Conservation (phyloP, 176 grass and related monocot species). For the Rhipidocladum racemiflorum region DNA sequence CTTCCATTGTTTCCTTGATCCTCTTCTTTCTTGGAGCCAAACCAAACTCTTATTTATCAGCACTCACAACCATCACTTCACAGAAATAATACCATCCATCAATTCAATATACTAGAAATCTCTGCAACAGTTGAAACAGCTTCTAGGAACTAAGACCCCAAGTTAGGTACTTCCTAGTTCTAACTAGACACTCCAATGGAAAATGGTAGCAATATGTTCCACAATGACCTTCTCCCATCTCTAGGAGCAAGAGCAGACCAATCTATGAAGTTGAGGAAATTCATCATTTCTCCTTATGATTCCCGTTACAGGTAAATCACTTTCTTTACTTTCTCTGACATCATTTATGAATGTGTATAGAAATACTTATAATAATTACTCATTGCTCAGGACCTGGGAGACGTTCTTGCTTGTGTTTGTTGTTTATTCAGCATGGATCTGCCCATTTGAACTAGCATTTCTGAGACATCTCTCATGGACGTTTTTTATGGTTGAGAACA, state of each 20-base stretch:
- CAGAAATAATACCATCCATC: constrained; percentile 20
- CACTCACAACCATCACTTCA: neutral
- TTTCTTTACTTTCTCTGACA: constrained; percentile 8
- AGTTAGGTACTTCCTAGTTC: constrained; percentile 9
- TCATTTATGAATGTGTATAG: constrained; percentile 11
- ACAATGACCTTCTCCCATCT: constrained; percentile 63
- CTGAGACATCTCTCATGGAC: constrained; percentile 50
- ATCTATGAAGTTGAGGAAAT: constrained; percentile 60
- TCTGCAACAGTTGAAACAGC: constrained; percentile 6
- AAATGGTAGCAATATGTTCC: constrained; percentile 43
- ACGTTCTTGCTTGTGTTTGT: constrained; percentile 70
- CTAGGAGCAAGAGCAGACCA: constrained; percentile 62
- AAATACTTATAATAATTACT: constrained; percentile 11
- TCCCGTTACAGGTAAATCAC: constrained; percentile 61
- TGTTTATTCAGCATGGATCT: constrained; percentile 86
- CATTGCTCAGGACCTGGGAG: constrained; percentile 59
- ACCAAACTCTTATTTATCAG: constrained; percentile 36
- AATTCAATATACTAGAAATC: neutral
- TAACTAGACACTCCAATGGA: constrained; percentile 38
- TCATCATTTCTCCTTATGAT: constrained; percentile 77
- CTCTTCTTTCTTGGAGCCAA: constrained; percentile 24
- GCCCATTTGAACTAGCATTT: constrained; percentile 78
- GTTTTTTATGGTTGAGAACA: constrained; percentile 56
- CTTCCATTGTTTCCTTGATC: constrained; percentile 9
- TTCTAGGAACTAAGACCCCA: neutral